Evolutionary conservation across 2,329 filamentous ascomycete species (phyloP), one percentile per base, ranked within the genome.

Genomic region (Colletotrichum navitas): DNA sequence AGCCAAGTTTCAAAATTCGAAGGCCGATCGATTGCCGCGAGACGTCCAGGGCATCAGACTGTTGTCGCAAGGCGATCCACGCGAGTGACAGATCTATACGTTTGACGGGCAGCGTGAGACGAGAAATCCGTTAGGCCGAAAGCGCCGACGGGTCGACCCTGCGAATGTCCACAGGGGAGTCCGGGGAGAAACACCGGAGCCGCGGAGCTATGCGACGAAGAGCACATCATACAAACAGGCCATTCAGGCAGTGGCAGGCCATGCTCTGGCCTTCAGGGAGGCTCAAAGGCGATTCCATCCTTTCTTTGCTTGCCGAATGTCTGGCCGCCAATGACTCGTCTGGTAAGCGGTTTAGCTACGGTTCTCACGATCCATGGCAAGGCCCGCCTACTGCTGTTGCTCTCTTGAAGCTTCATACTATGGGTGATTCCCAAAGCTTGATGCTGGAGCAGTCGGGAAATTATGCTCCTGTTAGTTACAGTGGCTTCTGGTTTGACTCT

Each of bases 1-100:
- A 56, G 54, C 54, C 65, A 72, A 64, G 59, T 64, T 71, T 68
- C 69, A 72, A 18, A 72, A 32, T 63, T 47, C 45, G 52, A 68
- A 34, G 65, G 54, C 52, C 49, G 65, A 65, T 49, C 49, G 59
- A 68, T 61, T 41, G 65, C 60, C 18, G 59, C 54, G 64, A 49
- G 60, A 47, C 39, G 59, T 29, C 21, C 60, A 72, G 52, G 49
- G 69, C 52, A 69, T 43, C 59, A 49, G 65, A 60, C 69, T 68
- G n/a, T 34, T 29, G 59, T 36, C 55, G 47, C 65, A 61, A 58
- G 43, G 68, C 49, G 54, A 16, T 21, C 60, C 65, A 60, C 54
- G 45, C 16, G 29, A 54, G 34, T 10, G 16, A 16, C 26, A 7
- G 45, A 61, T 69, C 32, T 16, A 47, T 29, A 32, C 12, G 39